These are phyloP conservation scores for Arabidopsis hybrid DNA, from an alignment of 441 rosid genomes.

Conservation along the genomic window DNA sequence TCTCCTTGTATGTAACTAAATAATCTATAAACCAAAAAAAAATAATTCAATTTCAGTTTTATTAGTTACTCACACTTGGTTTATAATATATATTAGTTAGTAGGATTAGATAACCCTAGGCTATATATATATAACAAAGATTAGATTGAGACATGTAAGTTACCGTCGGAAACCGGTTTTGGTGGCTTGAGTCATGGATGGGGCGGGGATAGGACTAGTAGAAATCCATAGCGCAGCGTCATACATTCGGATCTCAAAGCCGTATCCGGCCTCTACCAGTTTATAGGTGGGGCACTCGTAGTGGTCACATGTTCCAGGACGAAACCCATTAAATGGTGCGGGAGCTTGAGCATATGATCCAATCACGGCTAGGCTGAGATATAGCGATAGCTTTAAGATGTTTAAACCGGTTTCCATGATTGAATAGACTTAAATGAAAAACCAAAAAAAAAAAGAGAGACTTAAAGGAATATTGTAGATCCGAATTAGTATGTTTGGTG, in stretches of 20 bases:
- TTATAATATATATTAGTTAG: background rate
- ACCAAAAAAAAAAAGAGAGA: no score
- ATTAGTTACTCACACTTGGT: background rate
- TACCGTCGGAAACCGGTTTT: constrained; percentile 40
- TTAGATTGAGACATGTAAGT: constrained; percentile 8
- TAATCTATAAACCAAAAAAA: constrained; percentile 32
- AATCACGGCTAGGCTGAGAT: constrained; percentile 36
- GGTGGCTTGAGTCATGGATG: constrained; percentile 40
- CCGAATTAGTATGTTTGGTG: background rate
- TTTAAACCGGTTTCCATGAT: constrained; percentile 38
- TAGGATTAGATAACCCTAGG: background rate
- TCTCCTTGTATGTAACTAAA: constrained; percentile 38
- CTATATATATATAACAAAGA: background rate
- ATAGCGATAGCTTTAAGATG: constrained; percentile 27
- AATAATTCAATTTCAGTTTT: background rate
- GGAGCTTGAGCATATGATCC: constrained; percentile 18
- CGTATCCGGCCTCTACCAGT: constrained; percentile 12
- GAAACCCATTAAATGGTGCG: constrained; percentile 23
- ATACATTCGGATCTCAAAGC: constrained; percentile 40
- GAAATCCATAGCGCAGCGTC: constrained; percentile 30
- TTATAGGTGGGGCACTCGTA: constrained; percentile 38
- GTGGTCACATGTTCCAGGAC: constrained; percentile 34
- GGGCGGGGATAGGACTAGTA: constrained; percentile 28
- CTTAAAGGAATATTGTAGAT: background rate
- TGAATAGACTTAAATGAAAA: background rate